Base-by-base conservation (phyloP, 2,329 filamentous ascomycete species). In the Colletotrichum sp. region DNA sequence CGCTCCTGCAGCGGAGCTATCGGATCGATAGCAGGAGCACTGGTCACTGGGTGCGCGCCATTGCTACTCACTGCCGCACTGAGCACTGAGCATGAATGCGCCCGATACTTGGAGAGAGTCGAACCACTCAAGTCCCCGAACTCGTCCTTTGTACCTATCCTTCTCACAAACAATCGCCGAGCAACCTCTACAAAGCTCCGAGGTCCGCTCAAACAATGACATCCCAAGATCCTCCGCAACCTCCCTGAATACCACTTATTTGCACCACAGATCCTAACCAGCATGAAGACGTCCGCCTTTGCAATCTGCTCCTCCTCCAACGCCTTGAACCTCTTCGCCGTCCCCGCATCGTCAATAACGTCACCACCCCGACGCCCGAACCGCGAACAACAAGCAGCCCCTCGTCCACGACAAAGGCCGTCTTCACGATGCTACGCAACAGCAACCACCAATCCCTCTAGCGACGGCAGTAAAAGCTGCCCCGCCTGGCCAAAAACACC, bases 401-500 rank as follows among this genome's bases (percentile, higher is more conserved):
- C 34, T 15, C 62, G 4, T 36, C 64, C 34, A 36, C 65, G 12
- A 55, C 55, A 30, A 24, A 49, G 57, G 34, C 26, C 52, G 15
- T 32, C 72, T 28, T 65, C 67, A 15, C 68, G 73, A 65, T 66
- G 60, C 59, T 76, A 76, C 44, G 72, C 72, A 5, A 68, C 76
- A 9, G 68, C 28, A 28, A 3, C 5, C 24, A 13, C 16, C 32
- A 57, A 28, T 2, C 13, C 55, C 26, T 59, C 55, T 3, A 7
- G 21, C 3, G 57, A 44, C 2, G 12, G 18, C 26, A 59, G 24
- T 24, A 66, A 55, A 59, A 18, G 12, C 28, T n/a, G 26, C 57
- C 79, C 82, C 8, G 78, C 81, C 44, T 92, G 91, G 91, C 90
- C 91, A 4, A 81, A 83, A 7, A 82, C 83, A 8, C 77, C 82